Conservation (phyloP, 306 rosid genomes). For the Lotus japonicus region DNA sequence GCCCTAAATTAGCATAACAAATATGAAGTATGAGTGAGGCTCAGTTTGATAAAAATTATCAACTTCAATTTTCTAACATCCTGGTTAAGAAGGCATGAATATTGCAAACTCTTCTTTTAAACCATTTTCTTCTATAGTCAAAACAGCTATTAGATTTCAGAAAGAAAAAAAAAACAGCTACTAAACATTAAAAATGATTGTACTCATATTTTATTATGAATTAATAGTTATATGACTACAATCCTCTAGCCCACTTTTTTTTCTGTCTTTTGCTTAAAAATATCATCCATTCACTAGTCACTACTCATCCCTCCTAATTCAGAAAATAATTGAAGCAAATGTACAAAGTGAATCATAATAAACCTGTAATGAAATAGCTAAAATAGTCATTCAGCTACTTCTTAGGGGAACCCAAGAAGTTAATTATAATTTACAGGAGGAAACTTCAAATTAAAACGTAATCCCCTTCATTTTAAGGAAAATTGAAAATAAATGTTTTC, state of each 20-base stretch:
- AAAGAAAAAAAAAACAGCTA: neutral
- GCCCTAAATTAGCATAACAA: conserved; percentile 31
- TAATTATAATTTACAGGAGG: neutral
- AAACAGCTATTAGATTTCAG: neutral
- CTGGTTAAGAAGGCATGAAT: conserved; percentile 6
- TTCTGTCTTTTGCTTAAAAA: too few relatives aligned
- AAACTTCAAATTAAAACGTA: neutral
- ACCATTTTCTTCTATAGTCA: neutral
- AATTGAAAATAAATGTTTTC: neutral
- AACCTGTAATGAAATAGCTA: too few relatives aligned
- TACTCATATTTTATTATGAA: neutral
- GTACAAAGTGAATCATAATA: neutral
- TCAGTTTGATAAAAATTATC: neutral
- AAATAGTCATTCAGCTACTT: too few relatives aligned
- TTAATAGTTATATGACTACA: neutral
- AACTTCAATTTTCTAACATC: neutral
- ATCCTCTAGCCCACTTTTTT: neutral
- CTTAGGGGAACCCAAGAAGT: too few relatives aligned
- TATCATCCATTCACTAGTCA: neutral
- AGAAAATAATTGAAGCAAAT: neutral
- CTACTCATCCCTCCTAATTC: neutral
- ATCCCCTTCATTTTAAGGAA: neutral
- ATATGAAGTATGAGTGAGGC: neutral
- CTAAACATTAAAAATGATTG: neutral
- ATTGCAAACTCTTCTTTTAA: neutral